phyloP scores from a whole-genome alignment of 208 protist genomes.

The Trypanosoma conorhini region DNA sequence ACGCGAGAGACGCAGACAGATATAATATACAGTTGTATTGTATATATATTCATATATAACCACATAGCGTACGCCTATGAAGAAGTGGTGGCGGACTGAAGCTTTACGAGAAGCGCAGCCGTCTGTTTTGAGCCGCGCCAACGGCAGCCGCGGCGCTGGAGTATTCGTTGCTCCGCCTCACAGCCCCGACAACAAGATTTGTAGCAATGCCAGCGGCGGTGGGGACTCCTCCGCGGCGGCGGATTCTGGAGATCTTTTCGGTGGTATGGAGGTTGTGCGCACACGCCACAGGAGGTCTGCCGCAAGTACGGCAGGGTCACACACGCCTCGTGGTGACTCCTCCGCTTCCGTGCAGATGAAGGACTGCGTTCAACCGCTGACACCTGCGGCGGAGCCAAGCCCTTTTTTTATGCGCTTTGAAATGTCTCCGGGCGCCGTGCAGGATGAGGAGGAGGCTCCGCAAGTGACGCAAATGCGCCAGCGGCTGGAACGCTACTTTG shows the following conservation, averaged over 20 bases:
- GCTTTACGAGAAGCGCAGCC: not conserved
- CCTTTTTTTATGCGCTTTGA: conserved; percentile 25
- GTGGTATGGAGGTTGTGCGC: conserved; percentile 27
- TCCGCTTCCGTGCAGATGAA: not conserved
- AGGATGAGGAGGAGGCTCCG: conserved; percentile 27
- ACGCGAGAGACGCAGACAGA: not conserved
- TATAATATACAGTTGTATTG: not conserved
- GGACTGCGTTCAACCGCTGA: not conserved
- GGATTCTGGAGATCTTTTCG: conserved; percentile 4
- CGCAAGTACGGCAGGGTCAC: conserved; percentile 17
- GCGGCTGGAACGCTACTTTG: conserved; percentile 46
- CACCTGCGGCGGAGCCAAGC: not conserved
- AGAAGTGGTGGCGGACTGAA: not conserved
- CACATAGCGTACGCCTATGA: not conserved
- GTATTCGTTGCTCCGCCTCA: not conserved
- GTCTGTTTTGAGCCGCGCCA: not conserved
- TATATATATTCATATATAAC: conserved; percentile 13
- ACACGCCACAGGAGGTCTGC: conserved; percentile 15
- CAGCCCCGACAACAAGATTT: not conserved
- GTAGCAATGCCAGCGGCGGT: not conserved
- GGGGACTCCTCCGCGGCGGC: not conserved
- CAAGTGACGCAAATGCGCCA: conserved; percentile 15
- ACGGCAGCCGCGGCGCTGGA: not conserved
- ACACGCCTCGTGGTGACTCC: conserved; percentile 15
- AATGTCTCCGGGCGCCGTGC: not conserved